Base-by-base conservation (phyloP, 2,329 filamentous ascomycete genomes). In the Sphaceloma murrayae region DNA sequence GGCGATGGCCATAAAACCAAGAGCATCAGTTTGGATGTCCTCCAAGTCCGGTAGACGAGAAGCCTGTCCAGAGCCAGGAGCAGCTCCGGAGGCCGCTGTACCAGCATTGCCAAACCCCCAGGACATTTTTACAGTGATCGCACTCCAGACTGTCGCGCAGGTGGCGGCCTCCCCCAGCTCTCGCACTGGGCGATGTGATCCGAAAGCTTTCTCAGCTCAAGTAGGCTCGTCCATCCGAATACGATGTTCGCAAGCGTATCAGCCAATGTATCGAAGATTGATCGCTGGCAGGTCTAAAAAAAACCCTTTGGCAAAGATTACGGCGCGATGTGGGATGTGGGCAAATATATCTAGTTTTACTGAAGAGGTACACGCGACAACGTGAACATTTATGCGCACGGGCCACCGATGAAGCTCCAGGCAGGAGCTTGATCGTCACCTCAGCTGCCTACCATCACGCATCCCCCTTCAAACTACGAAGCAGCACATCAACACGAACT, bases 1-100 rank as follows among this genome's bases (percentile, higher is more conserved):
- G 45, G 80, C 78, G 33, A 94, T 67, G 42, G 83, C 77, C 52
- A 82, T 75, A 64, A 98, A 96, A 4, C 85, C 86, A 38, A 98
- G 69, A 53, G 55, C 84, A 72, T 94, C 85, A 52, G 87, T 89
- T 61, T 81, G 77, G 53, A 94, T 82, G 52, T 87, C 80, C 53
- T 79, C 72, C 45, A 94, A 70, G 56, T 86, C 78, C 39, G 76
- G 70, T 31, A 82, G 84, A 50, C 65, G 59, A 58, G 73, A 68
- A 42, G 63, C 61, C 49, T 59, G 60, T 30, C 17, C 30, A n/a
- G 31, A 8, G 5, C 30, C 30, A 34, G 53, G 56, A 50, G 48
- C 59, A 45, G 57, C 57, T 45, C 63, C 68, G 49, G 62, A 60
- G 48, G 62, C 65, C 46, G 56, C 58, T 43, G 60, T 56, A 48